Evolutionary conservation across 2,329 filamentous ascomycete species (phyloP), one percentile per base, ranked within the genome.

Genomic region (Phialophora expanda): DNA sequence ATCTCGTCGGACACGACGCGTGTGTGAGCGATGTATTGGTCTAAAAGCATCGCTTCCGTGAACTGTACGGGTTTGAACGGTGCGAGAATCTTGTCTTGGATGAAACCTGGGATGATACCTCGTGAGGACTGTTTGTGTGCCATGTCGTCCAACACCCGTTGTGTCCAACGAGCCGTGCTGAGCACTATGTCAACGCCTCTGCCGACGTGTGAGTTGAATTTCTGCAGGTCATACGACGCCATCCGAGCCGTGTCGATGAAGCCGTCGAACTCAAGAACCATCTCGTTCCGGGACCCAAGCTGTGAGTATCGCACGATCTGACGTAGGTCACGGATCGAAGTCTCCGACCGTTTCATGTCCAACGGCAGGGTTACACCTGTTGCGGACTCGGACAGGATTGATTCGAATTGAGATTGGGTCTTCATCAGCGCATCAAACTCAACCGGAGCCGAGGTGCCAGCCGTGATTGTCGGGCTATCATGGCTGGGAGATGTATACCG

Each of bases 301-400:
- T 86, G 83, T 71, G 89, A 92, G 77, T 89, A 87, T 46, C 86
- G 84, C 38, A 96, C 89, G 53, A 93, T 83, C 28, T 87, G 89
- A 34, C 89, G 86, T 26, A 95, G 79, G 72, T 93, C 91, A 48
- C 91, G 86, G 41, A 95, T 88, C 0, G 89, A 88, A 1, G 87
- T 82, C 76, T 94, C 90, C 2, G 89, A 88, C 9, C 87, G 85
- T 79, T 92, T 93, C 87, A 95, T 93, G 71, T 92, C 89, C 71
- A 90, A 82, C 0, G 91, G 91, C 2, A 95, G 78, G 1, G 86
- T 87, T 1, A 88, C 86, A 1, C 88, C 86, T 24, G 87, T 84
- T 1, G 87, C 85, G 17, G 86, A 87, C 65, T 87, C 86, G 70
- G 91, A 86, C 3, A 95, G 78, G 0, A 95, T 87, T 64, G 90